Conservation (phyloP, 164 flowering plant genomes). For the Malania oleifera region DNA sequence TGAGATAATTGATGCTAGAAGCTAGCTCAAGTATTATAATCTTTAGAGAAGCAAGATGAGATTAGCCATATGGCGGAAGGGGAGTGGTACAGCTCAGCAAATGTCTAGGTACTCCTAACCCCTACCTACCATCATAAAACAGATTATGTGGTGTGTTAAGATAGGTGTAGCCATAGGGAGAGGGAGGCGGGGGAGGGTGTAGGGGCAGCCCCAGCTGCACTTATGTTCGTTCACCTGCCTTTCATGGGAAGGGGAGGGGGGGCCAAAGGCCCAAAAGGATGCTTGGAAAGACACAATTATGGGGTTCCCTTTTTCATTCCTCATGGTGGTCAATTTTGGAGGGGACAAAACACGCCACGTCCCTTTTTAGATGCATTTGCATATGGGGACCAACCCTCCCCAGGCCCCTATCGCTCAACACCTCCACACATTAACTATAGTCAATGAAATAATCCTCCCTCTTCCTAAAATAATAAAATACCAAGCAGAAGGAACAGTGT, state of each 20-base stretch:
- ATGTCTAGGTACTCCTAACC: constrained; percentile 29
- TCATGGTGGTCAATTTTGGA: constrained; percentile 28
- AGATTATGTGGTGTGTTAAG: constrained; percentile 1
- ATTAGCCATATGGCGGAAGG: constrained; percentile 8
- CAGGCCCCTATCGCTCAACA: constrained; percentile 21
- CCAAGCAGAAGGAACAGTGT: constrained; percentile 1
- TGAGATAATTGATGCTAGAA: background rate
- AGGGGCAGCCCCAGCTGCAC: constrained; percentile 11
- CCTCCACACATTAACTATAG: constrained; percentile 8
- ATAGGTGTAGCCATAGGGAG: background rate
- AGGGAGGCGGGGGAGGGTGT: constrained; percentile 2
- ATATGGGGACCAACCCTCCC: constrained; percentile 22
- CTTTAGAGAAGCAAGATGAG: too few relatives aligned
- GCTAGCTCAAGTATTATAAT: too few relatives aligned
- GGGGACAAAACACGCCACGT: constrained; percentile 44
- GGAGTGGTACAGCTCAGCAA: constrained; percentile 9
- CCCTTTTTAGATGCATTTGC: constrained; percentile 36
- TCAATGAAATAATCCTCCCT: constrained; percentile 5
- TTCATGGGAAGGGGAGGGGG: constrained; percentile 3
- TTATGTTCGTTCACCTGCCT: constrained; percentile 12
- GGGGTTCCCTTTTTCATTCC: constrained; percentile 22
- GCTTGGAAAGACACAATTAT: constrained; percentile 43
- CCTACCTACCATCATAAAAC: constrained; percentile 15
- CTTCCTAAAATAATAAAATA: constrained; percentile 1
- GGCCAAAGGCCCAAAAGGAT: constrained; percentile 32